A percentile compares a stretch with the other conserved stretches of the same genome.
These are phyloP conservation scores for Sphaerostilbella broomeana DNA, from an alignment of 2,329 filamentous ascomycete species.

Conservation along the genomic window DNA sequence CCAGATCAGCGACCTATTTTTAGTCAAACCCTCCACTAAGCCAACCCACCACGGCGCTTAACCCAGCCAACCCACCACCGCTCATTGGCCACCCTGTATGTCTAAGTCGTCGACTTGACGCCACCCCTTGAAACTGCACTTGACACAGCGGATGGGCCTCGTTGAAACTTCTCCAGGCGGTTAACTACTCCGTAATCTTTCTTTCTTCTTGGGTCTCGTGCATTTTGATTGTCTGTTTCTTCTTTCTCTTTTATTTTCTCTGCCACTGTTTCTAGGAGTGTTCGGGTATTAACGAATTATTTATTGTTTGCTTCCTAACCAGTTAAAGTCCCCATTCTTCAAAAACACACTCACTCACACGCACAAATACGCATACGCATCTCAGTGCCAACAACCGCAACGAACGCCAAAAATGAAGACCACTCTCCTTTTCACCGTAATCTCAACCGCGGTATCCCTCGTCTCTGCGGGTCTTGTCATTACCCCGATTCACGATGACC, in stretches of 20 bases:
- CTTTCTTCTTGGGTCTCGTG: background rate
- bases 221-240: background rate
- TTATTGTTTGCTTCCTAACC: background rate
- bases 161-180: background rate
- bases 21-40: too few species aligned
- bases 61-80: background rate
- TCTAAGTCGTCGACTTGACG: background rate
- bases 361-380: background rate
- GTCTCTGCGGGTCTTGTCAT: conserved; percentile 49
- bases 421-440: conserved; percentile 26
- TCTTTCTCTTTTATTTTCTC: conserved; percentile 7
- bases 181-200: background rate
- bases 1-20: too few species aligned
- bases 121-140: conserved; percentile 9
- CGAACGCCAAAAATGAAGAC: conserved; percentile 24
- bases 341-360: background rate
- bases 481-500: conserved; percentile 44
- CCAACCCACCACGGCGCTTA: background rate
- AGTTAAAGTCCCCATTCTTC: background rate
- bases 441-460: conserved; percentile 40
- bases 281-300: too few species aligned
- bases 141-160: too few species aligned
- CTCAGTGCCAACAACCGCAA: background rate
- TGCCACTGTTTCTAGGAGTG: conserved; percentile 3
- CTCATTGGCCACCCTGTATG: background rate